Percentiles rank a stretch among this genome's conserved stretches.
These are phyloP conservation scores for Fusarium mexicanum DNA, from an alignment of 2,329 filamentous ascomycete species.

Conservation along the genomic window DNA sequence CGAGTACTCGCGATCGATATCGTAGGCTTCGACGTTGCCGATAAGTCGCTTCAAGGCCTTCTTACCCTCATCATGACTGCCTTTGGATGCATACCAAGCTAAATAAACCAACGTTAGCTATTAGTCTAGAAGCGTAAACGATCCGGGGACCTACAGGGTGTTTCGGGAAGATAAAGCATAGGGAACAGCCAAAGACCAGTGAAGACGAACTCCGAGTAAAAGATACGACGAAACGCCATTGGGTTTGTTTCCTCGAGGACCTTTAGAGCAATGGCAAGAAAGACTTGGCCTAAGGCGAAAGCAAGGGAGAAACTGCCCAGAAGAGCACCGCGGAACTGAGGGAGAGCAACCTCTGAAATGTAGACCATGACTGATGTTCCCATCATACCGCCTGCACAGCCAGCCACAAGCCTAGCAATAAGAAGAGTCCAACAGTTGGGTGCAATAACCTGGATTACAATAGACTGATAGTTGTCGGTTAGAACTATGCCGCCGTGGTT, in stretches of 20 bases:
- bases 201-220: not conserved
- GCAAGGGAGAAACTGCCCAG: slow-evolving; percentile 8
- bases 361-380: slow-evolving; percentile 23
- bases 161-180: not conserved
- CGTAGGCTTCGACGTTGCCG: not conserved
- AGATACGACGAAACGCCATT: not conserved
- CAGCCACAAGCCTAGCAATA: slow-evolving; percentile 11
- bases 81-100: not conserved
- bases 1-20: not conserved
- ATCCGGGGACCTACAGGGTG: not conserved
- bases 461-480: not conserved
- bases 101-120: not conserved
- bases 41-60: not conserved
- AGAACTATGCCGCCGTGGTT: not conserved
- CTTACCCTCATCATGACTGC: not conserved
- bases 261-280: not conserved
- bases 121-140: not conserved
- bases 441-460: not conserved
- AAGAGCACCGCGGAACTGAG: slow-evolving; percentile 6
- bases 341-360: slow-evolving; percentile 14
- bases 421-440: not conserved
- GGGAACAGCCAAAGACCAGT: not conserved
- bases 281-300: not conserved
- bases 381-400: slow-evolving; percentile 18
- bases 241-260: not conserved